These are phyloP conservation scores for Ambrosia trifida DNA, from an alignment of 129 eudicot species.

Conservation along the genomic window DNA sequence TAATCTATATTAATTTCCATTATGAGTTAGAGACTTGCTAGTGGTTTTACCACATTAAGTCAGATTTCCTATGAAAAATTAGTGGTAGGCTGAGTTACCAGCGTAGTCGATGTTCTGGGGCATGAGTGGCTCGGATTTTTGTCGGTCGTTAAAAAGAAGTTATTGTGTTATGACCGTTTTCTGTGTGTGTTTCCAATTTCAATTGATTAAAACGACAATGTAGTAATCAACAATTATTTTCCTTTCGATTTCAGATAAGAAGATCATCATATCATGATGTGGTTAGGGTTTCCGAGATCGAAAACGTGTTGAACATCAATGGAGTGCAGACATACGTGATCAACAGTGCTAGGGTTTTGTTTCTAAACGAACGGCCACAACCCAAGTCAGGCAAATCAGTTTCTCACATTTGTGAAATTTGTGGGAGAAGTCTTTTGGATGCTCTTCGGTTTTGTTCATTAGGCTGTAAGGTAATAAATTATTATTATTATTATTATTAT, in stretches of 20 bases:
- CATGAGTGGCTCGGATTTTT: too few relatives aligned
- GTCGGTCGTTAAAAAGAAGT: too few relatives aligned
- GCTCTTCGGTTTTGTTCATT: conserved; percentile 92
- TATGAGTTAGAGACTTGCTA: background rate
- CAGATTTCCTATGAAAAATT: too few relatives aligned
- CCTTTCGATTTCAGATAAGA: conserved; percentile 53
- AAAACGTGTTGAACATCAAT: conserved; percentile 64
- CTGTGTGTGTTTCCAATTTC: too few relatives aligned
- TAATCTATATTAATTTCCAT: background rate
- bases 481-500: background rate
- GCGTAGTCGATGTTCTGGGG: too few relatives aligned
- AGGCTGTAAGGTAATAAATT: conserved; percentile 84
- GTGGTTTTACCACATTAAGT: too few relatives aligned
- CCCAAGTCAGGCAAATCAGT: conserved; percentile 85
- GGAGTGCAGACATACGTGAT: conserved; percentile 97
- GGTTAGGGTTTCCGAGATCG: conserved; percentile 88
- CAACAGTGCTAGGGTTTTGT: conserved; percentile 93
- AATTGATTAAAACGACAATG: too few relatives aligned
- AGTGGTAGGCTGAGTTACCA: too few relatives aligned
- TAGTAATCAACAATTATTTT: background rate
- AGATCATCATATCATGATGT: conserved; percentile 96
- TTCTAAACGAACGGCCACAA: conserved; percentile 91
- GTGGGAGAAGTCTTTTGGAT: conserved; percentile 87
- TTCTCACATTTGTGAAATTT: conserved; percentile 83
- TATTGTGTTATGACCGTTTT: background rate